Evolutionary conservation across 1,284 basidiomycete species (phyloP).

Genomic region (Pseudozyma pruni): DNA sequence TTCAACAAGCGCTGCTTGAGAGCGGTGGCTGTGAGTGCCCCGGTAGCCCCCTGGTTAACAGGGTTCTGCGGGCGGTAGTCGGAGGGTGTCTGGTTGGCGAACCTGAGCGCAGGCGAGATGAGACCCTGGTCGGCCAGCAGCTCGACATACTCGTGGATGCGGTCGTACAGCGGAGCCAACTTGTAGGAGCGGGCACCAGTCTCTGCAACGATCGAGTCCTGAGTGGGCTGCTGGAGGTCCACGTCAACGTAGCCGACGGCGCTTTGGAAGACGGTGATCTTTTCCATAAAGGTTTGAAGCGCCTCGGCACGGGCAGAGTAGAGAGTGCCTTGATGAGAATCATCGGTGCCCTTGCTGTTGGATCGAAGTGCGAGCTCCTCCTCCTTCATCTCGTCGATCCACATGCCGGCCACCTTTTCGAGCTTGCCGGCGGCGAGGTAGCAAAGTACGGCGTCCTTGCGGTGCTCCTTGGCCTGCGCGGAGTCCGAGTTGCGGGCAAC

Average conservation of each 20-base stretch:
- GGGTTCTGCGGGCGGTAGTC: constrained; percentile 74
- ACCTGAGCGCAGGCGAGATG: constrained; percentile 81
- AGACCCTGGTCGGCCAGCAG: constrained; percentile 89
- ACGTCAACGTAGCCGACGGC: constrained; percentile 88
- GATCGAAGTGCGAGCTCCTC: constrained; percentile 74
- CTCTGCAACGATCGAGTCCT: constrained; percentile 70
- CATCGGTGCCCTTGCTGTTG: constrained; percentile 21
- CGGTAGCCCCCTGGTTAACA: constrained; percentile 15
- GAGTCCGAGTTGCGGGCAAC: constrained; percentile 62
- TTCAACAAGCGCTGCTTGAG: constrained; percentile 51
- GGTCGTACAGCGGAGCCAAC: constrained; percentile 85
- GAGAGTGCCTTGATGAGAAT: constrained; percentile 40
- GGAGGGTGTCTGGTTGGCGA: constrained; percentile 81
- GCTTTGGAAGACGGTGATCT: constrained; percentile 91
- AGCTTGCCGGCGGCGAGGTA: constrained; percentile 85
- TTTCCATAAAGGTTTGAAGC: constrained; percentile 93
- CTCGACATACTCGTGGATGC: constrained; percentile 95
- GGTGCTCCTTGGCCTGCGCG: constrained; percentile 72
- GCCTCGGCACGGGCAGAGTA: constrained; percentile 90
- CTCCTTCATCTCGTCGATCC: constrained; percentile 89
- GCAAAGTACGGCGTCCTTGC: constrained; percentile 91
- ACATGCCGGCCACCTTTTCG: constrained; percentile 89
- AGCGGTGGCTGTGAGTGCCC: constrained; percentile 25
- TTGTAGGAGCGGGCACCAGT: constrained; percentile 79
- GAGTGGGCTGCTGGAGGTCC: constrained; percentile 74